Conservation (phyloP, 208 protist species). For the Blastocrithidia nonstop region DNA sequence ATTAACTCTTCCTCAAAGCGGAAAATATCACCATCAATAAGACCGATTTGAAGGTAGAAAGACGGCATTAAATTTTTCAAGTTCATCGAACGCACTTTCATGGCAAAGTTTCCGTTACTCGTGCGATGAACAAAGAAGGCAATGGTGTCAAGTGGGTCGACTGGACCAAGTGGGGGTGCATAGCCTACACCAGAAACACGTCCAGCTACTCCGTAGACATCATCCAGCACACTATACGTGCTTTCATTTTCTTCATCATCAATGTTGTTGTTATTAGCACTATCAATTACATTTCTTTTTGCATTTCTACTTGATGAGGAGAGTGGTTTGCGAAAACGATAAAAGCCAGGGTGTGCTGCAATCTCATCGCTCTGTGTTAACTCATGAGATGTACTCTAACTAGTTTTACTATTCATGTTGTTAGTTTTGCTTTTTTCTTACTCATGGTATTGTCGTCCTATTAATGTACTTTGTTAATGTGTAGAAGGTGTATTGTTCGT, state of each 20-base stretch:
- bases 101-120: conserved; percentile 58
- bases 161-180: conserved; percentile 59
- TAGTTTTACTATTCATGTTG: too few relatives aligned
- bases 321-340: too few relatives aligned
- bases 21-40: conserved; percentile 65
- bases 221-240: not conserved
- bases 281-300: not conserved
- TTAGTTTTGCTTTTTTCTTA: too few relatives aligned
- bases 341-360: too few relatives aligned
- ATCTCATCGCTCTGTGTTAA: too few relatives aligned
- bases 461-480: not conserved
- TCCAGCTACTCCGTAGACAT: conserved; percentile 26
- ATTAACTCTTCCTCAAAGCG: conserved; percentile 80
- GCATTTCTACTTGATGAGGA: too few relatives aligned
- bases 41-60: conserved; percentile 46
- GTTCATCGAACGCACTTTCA: conserved; percentile 57
- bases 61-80: conserved; percentile 53
- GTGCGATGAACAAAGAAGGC: conserved; percentile 77
- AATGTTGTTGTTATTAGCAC: not conserved
- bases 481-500: not conserved
- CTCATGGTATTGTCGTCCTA: not conserved
- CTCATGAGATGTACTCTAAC: too few relatives aligned
- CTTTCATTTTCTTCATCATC: not conserved
- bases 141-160: conserved; percentile 49
- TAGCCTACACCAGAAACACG: conserved; percentile 47